Evolutionary conservation across 305 asterid genomes (phyloP).

Genomic region (Ajuga reptans): DNA sequence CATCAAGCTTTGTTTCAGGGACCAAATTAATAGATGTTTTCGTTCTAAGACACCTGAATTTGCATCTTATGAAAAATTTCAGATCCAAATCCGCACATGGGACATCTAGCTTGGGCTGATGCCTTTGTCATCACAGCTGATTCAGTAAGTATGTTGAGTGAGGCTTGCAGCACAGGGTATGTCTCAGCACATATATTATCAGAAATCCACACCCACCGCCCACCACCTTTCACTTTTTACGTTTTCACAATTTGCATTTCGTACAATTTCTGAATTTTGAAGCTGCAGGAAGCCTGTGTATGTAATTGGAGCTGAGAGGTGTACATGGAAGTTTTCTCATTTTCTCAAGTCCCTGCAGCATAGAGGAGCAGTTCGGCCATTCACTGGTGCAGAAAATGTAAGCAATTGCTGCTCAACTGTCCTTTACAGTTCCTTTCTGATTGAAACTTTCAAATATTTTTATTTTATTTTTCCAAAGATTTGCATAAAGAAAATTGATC

Average conservation of each 20-base stretch:
- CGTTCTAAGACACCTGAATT: not conserved
- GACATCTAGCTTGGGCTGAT: constrained; percentile 82
- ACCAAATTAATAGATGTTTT: not conserved
- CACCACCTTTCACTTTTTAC: not conserved
- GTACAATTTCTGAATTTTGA: constrained; percentile 22
- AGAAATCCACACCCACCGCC: not conserved
- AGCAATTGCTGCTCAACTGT: constrained; percentile 20
- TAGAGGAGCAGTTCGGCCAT: constrained; percentile 57
- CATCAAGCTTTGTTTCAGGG: not conserved
- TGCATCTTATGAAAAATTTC: constrained; percentile 20
- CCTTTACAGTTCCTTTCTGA: constrained; percentile 3
- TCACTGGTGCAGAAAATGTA: constrained; percentile 68
- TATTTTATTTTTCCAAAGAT: not conserved
- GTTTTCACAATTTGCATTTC: not conserved
- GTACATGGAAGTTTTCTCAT: constrained; percentile 73
- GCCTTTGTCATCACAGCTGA: constrained; percentile 82
- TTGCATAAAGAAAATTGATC: not conserved
- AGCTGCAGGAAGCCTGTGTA: constrained; percentile 83
- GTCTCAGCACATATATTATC: not conserved
- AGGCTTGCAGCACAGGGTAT: constrained; percentile 94
- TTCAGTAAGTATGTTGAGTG: constrained; percentile 84
- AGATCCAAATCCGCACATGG: constrained; percentile 85
- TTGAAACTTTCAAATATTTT: not conserved
- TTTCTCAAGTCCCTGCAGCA: constrained; percentile 44
- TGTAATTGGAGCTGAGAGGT: constrained; percentile 69